Evolutionary conservation across 2,329 filamentous ascomycete genomes (phyloP), one percentile per base, ranked within the genome.

Genomic region (Clonostachys byssicola): DNA sequence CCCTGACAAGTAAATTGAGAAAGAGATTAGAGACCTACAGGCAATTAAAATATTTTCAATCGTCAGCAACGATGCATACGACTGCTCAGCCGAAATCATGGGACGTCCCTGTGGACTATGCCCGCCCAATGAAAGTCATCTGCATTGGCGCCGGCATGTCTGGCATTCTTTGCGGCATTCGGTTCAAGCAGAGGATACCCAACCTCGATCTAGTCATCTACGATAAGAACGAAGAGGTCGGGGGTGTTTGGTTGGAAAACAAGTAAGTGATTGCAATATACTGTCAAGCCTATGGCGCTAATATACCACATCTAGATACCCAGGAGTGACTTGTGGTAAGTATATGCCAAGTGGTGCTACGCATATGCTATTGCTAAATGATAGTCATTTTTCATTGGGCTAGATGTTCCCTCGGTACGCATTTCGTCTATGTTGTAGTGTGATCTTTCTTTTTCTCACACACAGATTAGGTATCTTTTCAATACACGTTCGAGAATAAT

Each of bases 141-240:
- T 44, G 46, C 40, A 51, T 51, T 23, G 50, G 50, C 9, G 50
- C 48, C 7, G 50, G 50, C 7, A 46, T 50, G 14, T 49, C 50
- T 23, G 50, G 48, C 23, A 52, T 52, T 34, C 40, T 48, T 34
- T 45, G 46, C 18, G 46, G 42, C n/a, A 42, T 47, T 40, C 40
- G 49, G 4, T 49, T 51, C 17, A 44, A 43, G 9, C 47, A 51
- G 38, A 39, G 47, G 20, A 35, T 51, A 3, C 36, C 38, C 16
- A 51, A 51, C 36, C 39, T 51, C 8, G 42, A 46, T 20, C 30
- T 51, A 14, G 41, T 41, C 18, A 38, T 51, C 16, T 51, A 51
- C 34, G 49, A 51, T 20, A 49, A 51, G 44, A 49, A 51, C 33
- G 43, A 38, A 4, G 49, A 48, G 17, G 40, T 51, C 8, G 47